Base-by-base conservation (phyloP, 805 yeast species). In the Cyberlindnera sargentensis region DNA sequence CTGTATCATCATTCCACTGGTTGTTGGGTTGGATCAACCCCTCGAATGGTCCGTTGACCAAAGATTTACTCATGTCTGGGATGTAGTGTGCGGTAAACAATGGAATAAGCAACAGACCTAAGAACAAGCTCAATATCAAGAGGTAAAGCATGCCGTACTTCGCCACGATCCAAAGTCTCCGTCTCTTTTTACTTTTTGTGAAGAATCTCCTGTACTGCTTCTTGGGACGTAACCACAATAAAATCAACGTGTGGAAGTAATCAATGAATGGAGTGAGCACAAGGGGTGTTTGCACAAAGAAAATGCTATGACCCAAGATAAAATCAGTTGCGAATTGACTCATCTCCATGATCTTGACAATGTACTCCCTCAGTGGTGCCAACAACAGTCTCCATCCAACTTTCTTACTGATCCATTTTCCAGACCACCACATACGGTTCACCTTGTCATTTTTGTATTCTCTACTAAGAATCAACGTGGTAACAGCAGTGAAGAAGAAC, bases 371-470 rank as follows among this genome's bases (percentile, higher is more conserved):
- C 3, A 72, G 46, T 1, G 89, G 89, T 48, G 82, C 89, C 3
- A 80, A 65, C 5, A 82, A 41, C 1, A 76, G 65, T 38, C 72
- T 60, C 77, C 82, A 76, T 0, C 89, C 87, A 37, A 82, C 65
- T 0, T 80, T 80, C 0, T 80, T 70, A 10, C 70, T 71, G 38
- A 73, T 55, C 91, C 91, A 84, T 44, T 71, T 76, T 0, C 90
- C 89, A 8, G 86, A 74, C 89, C 90, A 84, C 87, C 88, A 82
- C 3, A 90, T 82, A 32, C 74, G 58, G 52, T 82, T 84, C 0
- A 85, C 64, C 37, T 67, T 72, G 48, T 75, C 83, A 49, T 73
- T 77, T 45, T 70, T 73, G 51, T 72, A 72, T 54, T 87, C 95
- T 39, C 82, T 70, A 6, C 84, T 74, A 34, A 85, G 58, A 4